Evolutionary conservation across 306 rosid species (phyloP).

Genomic region (Cucurbita moschata): DNA sequence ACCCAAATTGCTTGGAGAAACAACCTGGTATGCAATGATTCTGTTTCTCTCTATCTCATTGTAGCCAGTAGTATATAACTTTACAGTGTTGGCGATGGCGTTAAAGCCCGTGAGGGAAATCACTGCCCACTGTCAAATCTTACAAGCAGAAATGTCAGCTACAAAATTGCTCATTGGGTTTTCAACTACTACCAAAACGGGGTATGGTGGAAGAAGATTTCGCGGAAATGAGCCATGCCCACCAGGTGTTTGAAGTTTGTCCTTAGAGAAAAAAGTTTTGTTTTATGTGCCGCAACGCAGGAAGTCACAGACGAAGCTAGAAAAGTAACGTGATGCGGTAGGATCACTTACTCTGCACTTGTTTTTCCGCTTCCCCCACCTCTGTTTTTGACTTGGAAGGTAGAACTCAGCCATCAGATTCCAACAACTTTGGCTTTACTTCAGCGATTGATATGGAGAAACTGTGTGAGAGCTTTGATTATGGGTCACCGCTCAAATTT

Average conservation of each 20-base stretch:
- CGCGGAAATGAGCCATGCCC: background rate
- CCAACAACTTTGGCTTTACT: conserved; percentile 1
- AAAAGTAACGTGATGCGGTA: background rate
- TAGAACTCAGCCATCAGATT: conserved; percentile 5
- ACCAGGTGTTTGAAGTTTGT: background rate
- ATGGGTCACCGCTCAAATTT: conserved; percentile 1
- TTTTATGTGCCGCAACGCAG: background rate
- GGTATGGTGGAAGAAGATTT: background rate
- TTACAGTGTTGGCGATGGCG: no score
- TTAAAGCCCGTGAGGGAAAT: background rate
- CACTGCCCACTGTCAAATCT: background rate
- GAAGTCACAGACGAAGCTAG: background rate
- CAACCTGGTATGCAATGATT: background rate
- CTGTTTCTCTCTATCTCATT: background rate
- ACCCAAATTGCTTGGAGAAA: background rate
- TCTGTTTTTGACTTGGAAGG: conserved; percentile 7
- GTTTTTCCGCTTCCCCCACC: background rate
- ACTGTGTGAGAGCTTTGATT: background rate
- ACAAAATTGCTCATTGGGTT: background rate
- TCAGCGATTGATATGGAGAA: background rate
- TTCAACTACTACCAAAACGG: background rate
- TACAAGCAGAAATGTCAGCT: background rate
- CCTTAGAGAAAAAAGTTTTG: background rate
- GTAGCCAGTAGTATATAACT: background rate
- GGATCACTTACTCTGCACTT: background rate